Evolutionary conservation across 805 yeast genomes (phyloP), one percentile per base, ranked within the genome.

Genomic region (Candida easanensis): DNA sequence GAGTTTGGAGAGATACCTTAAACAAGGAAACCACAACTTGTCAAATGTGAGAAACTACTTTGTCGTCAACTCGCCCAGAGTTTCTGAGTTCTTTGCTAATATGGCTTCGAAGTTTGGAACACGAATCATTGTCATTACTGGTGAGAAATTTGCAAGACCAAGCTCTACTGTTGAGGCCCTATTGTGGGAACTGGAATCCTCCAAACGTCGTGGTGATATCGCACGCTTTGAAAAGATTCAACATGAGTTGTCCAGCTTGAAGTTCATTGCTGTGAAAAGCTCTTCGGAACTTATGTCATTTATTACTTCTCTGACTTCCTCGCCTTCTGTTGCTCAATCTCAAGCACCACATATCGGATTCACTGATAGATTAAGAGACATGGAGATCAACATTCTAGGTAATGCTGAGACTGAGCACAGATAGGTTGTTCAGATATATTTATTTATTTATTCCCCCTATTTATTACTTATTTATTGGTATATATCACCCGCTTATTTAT

Each of bases 301-400:
- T 21, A 39, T 37, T 2, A 7, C 20, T 3, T 28, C 40, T 11
- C 10, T 38, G 13, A 37, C 13, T 9, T 14, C 38, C 19, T 10
- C 39, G 11, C 18, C 22, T 5, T 5, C 8, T 30, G 6, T 9
- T 7, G 9, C 11, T 3, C 4, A 26, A 26, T 14, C 21, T 10
- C 20, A 34, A 5, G 17, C 23, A 4, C 19, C 35, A 9, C 7
- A 11, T 19, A 9, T 32, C 5, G 23, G 22, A 10, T 46, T 51
- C 27, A 41, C 42, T 25, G 42, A 38, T 10, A 46, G 46, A 32
- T 20, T 54, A 34, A 41, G 45, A 16, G 48, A 49, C 36, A 46
- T 54, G 54, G 59, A 54, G 28, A 17, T 46, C 33, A 42, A 46
- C 18, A 54, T 54, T 16, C 28, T 52, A 33, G 57, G 57, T 0